Evolutionary conservation across 2,329 filamentous ascomycete species (phyloP), one percentile per base, ranked within the genome.

Genomic region (Lomentospora prolificans): DNA sequence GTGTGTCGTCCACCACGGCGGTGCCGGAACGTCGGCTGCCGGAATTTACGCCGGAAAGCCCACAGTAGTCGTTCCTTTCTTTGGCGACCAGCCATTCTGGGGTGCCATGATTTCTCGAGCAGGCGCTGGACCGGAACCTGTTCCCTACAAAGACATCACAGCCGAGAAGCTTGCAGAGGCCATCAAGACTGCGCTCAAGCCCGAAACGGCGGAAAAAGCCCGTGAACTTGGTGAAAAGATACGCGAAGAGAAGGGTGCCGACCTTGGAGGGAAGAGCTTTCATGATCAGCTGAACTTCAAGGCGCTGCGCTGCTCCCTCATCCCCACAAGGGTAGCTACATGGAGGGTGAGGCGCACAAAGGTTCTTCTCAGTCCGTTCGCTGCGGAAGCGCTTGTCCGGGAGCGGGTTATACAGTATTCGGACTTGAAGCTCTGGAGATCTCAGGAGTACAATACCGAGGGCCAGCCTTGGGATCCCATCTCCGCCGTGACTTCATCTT

Each of bases 71-170:
- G 84, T 95, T 0, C 90, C 90, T 0, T 95, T 95, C 72, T 95
- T 91, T 64, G 88, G 88, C 1, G 88, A 92, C 62, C 88, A 92
- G 66, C 85, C 85, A 0, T 92, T 91, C 64, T 91, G 88, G 88
- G 88, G 88, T 6, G 77, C 83, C 8, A 90, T 91, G 79, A 81
- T 90, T 39, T 78, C 84, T 0, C 78, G 75, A 57, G 86, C 87
- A 5, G 85, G 86, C 8, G 88, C 87, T 4, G 87, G 88, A 0
- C 87, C 87, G 0, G 69, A 75, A 1, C 86, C 87, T 0, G 82
- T 90, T 51, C 84, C 84, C 0, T 81, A 86, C 65, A 86, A 86
- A 60, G 73, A 82, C 28, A 69, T 91, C 36, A 89, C 81, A 0
- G 75, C 78, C 0, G 81, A 85, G 25, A 84, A 80, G 10, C 72